These are phyloP conservation scores for Suhomyces choctaworum DNA, from an alignment of 1,139 yeast species.

Conservation along the genomic window DNA sequence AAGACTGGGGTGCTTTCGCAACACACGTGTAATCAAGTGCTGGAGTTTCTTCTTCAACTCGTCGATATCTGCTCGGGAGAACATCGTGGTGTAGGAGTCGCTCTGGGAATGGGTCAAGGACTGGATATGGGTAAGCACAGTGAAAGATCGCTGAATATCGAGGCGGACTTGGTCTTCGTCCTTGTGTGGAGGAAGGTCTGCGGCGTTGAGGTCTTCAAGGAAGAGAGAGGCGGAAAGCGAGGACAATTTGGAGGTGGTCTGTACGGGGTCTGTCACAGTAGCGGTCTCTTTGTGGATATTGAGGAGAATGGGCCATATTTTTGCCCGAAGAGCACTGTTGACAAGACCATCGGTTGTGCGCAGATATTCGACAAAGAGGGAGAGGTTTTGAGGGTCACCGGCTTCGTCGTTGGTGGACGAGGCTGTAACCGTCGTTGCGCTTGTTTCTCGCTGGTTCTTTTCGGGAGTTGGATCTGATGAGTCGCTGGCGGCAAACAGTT, in stretches of 20 bases:
- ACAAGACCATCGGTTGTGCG: conserved; percentile 53
- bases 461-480: no score
- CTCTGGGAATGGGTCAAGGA: conserved; percentile 20
- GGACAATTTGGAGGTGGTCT: conserved; percentile 7
- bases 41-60: conserved; percentile 43
- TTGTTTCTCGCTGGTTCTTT: no score
- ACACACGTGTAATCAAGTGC: conserved; percentile 51
- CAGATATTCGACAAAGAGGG: conserved; percentile 26
- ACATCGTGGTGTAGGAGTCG: conserved; percentile 38
- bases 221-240: conserved; percentile 14
- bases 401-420: no score
- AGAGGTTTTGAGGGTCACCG: no score
- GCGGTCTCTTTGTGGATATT: no score
- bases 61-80: conserved; percentile 35
- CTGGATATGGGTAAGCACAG: conserved; percentile 37
- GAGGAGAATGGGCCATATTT: conserved; percentile 51
- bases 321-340: conserved; percentile 37
- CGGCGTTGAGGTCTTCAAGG: conserved; percentile 24
- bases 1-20: conserved; percentile 61
- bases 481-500: no score
- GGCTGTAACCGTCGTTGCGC: no score
- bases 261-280: background rate
- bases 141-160: conserved; percentile 75
- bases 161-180: conserved; percentile 80
- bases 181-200: conserved; percentile 48